Base-by-base conservation (phyloP, 345 rosid species). In the Atalantia buxifolia region DNA sequence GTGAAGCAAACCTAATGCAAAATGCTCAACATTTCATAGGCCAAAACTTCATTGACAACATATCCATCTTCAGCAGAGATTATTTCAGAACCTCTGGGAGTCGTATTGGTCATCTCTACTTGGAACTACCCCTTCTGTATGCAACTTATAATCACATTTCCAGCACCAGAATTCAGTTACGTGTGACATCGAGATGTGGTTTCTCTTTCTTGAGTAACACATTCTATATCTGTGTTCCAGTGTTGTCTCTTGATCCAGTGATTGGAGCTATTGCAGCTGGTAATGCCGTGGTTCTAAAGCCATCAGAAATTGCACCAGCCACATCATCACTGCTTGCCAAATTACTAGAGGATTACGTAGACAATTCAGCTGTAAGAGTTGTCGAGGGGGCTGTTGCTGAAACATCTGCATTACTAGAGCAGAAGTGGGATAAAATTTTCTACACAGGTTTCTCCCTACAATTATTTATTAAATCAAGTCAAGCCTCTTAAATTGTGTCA, bases 101-200 rank as follows among this genome's bases (percentile, higher is more conserved):
- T 88, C 72, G 93, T 91, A 53, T 77, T 92, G 85, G 82, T 94
- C 82, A 90, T 94, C 81, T 92, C 98, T 48, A 78, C 98, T 36
- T 94, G 98, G 97, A 94, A 92, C 72, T 92, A 84, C 73, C 98
- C 96, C 33, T 89, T 92, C 77, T 16, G 98, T 92, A 86, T 66
- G 92, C 76, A 69, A 8, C 55, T 57, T n/a, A 22, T 77, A 18
- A 48, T 30, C 24, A 66, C 57, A 53, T 53, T 53, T 45, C 50
- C 16, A 45, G 50, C 50, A 45, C 4, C 50, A 45, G 16, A 45
- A 45, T 45, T 45, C 50, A 45, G 50, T 45, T 45, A 45, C 50
- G 0, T 13, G 13, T 13, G 50, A 45, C 16, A 45, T 45, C 18
- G 50, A 6, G 57, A 42, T 30, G 1, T 8, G 62, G 45, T 21